Evolutionary conservation across 2,329 filamentous ascomycete species (phyloP).

Genomic region (Alternaria alternata): DNA sequence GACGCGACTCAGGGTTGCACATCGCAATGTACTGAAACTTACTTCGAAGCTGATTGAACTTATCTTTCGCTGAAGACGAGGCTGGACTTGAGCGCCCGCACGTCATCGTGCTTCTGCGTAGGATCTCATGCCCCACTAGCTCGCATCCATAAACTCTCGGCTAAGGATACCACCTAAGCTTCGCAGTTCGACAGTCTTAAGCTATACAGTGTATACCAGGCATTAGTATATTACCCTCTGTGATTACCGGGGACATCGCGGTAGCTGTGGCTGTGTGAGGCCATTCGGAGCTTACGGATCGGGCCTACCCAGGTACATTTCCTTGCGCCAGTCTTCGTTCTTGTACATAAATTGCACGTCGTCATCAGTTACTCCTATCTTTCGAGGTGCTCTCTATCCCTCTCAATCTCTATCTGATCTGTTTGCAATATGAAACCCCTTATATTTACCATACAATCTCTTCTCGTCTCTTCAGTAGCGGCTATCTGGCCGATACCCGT

Average conservation of each 20-base stretch:
- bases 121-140: background rate
- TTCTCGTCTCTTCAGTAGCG: slow-evolving; percentile 33
- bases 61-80: background rate
- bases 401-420: background rate
- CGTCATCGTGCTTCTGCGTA: background rate
- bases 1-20: background rate
- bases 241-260: background rate
- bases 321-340: slow-evolving; percentile 25
- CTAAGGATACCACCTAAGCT: background rate
- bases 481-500: slow-evolving; percentile 57
- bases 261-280: background rate
- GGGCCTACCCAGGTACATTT: slow-evolving; percentile 6
- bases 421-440: slow-evolving; percentile 36
- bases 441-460: slow-evolving; percentile 11
- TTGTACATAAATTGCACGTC: slow-evolving; percentile 1
- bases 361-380: background rate
- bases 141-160: background rate
- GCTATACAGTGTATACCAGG: background rate
- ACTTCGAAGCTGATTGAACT: background rate
- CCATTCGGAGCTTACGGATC: background rate
- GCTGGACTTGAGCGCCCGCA: background rate
- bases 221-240: background rate
- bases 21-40: background rate
- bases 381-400: background rate
- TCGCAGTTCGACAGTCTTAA: background rate